phyloP scores from a whole-genome alignment of 345 rosid genomes.

The Brassica juncea region DNA sequence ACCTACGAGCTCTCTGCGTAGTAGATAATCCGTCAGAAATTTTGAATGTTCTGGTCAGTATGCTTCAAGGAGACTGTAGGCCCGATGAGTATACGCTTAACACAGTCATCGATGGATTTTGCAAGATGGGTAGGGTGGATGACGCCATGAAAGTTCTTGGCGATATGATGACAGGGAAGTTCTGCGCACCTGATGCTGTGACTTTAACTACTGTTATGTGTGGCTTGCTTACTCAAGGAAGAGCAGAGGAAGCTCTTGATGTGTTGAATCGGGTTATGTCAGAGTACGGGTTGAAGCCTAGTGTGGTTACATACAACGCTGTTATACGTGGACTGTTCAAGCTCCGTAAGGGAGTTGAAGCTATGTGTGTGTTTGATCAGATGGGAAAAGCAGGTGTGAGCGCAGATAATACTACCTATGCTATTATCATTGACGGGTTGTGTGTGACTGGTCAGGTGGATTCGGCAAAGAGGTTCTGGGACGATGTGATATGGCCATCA shows the following conservation, averaged over 20 bases:
- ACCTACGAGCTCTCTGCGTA: slow-evolving; percentile 66
- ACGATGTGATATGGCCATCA: slow-evolving; percentile 80
- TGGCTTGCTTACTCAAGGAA: slow-evolving; percentile 66
- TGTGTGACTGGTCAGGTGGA: slow-evolving; percentile 52
- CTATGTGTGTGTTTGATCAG: slow-evolving; percentile 51
- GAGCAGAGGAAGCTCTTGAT: slow-evolving; percentile 60
- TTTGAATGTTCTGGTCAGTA: slow-evolving; percentile 63
- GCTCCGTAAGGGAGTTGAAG: slow-evolving; percentile 51
- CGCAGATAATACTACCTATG: slow-evolving; percentile 54
- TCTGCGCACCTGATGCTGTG: slow-evolving; percentile 71
- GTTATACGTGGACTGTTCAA: slow-evolving; percentile 64
- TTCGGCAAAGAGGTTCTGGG: slow-evolving; percentile 75
- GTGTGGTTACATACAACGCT: slow-evolving; percentile 74
- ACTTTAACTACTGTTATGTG: slow-evolving; percentile 64
- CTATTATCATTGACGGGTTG: slow-evolving; percentile 62
- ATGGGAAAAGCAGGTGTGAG: slow-evolving; percentile 54
- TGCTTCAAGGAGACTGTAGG: slow-evolving; percentile 71
- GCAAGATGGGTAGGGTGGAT: slow-evolving; percentile 71
- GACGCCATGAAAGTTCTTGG: slow-evolving; percentile 70
- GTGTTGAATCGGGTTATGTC: slow-evolving; percentile 53
- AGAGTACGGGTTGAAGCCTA: slow-evolving; percentile 51
- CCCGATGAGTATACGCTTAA: slow-evolving; percentile 82
- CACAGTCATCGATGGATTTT: slow-evolving; percentile 73
- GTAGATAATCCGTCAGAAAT: slow-evolving; percentile 65
- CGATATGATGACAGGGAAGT: slow-evolving; percentile 76